phyloP scores from a whole-genome alignment of 2,329 filamentous ascomycete genomes.

The Cladophialophora chaetospira region DNA sequence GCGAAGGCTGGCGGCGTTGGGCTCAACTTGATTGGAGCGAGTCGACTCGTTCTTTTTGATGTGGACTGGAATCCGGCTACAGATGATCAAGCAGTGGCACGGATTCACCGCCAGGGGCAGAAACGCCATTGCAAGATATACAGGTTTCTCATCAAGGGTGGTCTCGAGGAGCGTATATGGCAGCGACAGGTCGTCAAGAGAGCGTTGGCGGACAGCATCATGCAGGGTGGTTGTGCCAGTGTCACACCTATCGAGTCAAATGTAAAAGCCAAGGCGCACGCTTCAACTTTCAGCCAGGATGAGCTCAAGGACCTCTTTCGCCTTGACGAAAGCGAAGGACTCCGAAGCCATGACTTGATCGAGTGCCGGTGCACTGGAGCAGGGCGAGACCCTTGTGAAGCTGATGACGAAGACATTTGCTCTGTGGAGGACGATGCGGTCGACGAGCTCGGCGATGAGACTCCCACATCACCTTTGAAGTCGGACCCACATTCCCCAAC shows the following conservation, averaged over 20 bases:
- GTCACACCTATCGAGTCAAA: not conserved
- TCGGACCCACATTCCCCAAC: not conserved
- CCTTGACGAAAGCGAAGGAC: constrained; percentile 61
- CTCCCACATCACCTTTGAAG: not conserved
- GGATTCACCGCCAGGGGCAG: constrained; percentile 72
- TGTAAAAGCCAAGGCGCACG: constrained; percentile 52
- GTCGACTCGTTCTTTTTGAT: constrained; percentile 70
- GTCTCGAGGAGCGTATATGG: constrained; percentile 74
- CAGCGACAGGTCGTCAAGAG: constrained; percentile 72
- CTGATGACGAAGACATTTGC: not conserved
- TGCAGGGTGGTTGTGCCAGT: constrained; percentile 55
- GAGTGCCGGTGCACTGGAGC: constrained; percentile 63
- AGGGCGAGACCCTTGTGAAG: constrained; percentile 39
- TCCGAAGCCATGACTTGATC: constrained; percentile 69
- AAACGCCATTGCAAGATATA: constrained; percentile 70
- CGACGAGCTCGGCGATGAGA: constrained; percentile 8
- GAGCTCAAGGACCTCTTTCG: constrained; percentile 69
- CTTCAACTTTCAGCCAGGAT: constrained; percentile 64
- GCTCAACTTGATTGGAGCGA: constrained; percentile 71
- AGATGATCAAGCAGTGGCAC: constrained; percentile 73
- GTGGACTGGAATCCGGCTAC: constrained; percentile 76
- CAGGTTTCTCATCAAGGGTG: constrained; percentile 67
- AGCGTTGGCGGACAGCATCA: constrained; percentile 69
- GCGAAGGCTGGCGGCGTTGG: constrained; percentile 72
- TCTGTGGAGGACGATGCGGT: not conserved